These are phyloP conservation scores for Umbelopsis sp. DNA, from an alignment of 371 early-diverging fungal genomes.

Conservation along the genomic window DNA sequence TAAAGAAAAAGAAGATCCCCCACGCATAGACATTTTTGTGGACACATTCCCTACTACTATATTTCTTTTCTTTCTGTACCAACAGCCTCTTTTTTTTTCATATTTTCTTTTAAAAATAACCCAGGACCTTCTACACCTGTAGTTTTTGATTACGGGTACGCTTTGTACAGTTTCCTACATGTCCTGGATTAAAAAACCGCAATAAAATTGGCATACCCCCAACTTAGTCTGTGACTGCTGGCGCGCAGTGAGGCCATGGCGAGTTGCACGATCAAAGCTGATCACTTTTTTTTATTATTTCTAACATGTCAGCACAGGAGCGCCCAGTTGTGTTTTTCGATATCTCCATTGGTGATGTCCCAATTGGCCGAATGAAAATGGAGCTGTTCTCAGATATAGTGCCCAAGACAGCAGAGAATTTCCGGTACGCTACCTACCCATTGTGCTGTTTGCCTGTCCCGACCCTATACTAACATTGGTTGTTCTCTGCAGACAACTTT, in stretches of 20 bases:
- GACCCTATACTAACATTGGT: too few species aligned
- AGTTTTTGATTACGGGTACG: background rate
- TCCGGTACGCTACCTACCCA: constrained; percentile 57
- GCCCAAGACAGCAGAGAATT: constrained; percentile 99
- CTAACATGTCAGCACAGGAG: constrained; percentile 28
- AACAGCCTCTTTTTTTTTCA: background rate
- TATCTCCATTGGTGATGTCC: constrained; percentile 74
- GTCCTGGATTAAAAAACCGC: background rate
- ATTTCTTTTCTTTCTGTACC: background rate
- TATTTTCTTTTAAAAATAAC: too few species aligned
- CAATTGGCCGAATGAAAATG: constrained; percentile 94
- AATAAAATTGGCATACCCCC: too few species aligned
- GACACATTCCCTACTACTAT: too few species aligned
- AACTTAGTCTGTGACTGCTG: background rate
- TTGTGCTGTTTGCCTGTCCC: too few species aligned
- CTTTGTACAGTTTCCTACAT: constrained; percentile 1
- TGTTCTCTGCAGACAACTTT: constrained; percentile 66
- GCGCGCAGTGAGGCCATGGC: too few species aligned
- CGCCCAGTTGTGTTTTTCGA: constrained; percentile 77
- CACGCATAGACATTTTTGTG: background rate
- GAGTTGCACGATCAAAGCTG: background rate
- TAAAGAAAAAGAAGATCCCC: constrained; percentile 24
- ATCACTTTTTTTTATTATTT: background rate
- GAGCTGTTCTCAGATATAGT: constrained; percentile 92
- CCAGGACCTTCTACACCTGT: background rate